Percentiles rank a stretch among this genome's conserved stretches.
Evolutionary conservation across 768 basidiomycete species (phyloP).

Genomic region (Fibroporia radiculosa): DNA sequence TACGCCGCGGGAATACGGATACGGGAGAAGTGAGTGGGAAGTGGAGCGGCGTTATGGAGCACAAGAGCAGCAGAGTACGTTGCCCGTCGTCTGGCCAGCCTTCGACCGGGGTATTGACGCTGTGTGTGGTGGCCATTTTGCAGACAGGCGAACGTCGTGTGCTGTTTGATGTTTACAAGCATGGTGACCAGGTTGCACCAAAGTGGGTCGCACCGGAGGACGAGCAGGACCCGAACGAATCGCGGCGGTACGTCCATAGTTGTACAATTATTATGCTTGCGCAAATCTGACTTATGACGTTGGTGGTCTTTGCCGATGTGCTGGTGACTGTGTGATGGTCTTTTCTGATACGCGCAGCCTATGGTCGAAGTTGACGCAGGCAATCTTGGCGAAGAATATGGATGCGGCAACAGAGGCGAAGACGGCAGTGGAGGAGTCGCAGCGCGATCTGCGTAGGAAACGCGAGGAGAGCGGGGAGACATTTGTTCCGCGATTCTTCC

Average conservation of each 20-base stretch:
- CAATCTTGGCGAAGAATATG: constrained; percentile 87
- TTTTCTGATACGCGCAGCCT: too few relatives aligned
- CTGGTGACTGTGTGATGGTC: too few relatives aligned
- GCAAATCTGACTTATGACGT: neutral
- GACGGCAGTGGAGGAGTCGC: constrained; percentile 82
- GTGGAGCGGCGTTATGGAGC: constrained; percentile 90
- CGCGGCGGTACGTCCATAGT: constrained; percentile 52
- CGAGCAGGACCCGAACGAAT: constrained; percentile 88
- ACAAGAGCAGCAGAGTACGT: constrained; percentile 59
- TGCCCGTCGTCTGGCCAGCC: neutral
- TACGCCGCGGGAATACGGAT: constrained; percentile 56
- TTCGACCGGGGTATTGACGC: neutral
- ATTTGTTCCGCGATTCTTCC: constrained; percentile 79
- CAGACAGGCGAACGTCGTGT: constrained; percentile 65
- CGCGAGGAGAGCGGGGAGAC: constrained; percentile 67
- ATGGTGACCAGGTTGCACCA: constrained; percentile 65
- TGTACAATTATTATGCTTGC: neutral
- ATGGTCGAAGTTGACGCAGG: constrained; percentile 79
- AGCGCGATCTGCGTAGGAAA: constrained; percentile 69
- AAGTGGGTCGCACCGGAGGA: constrained; percentile 83
- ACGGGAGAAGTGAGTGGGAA: constrained; percentile 84
- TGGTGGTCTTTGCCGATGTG: neutral
- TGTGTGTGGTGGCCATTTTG: neutral
- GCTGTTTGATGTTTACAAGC: constrained; percentile 77
- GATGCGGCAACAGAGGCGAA: constrained; percentile 90